Evolutionary conservation across 1,284 basidiomycete species (phyloP).

Genomic region (Ganoderma boninense): DNA sequence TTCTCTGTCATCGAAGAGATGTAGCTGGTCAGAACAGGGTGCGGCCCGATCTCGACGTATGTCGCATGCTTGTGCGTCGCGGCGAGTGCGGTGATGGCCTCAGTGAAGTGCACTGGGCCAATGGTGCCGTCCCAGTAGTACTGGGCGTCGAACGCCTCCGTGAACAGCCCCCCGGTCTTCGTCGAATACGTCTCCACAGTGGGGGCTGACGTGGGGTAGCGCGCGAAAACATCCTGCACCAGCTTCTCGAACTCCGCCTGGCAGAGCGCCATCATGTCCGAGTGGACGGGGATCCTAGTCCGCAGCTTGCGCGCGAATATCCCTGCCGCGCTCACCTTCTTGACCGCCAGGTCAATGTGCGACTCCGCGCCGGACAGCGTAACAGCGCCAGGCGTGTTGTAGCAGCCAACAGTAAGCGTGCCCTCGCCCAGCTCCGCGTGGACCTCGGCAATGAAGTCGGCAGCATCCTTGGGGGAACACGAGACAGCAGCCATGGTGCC

Average conservation of each 20-base stretch:
- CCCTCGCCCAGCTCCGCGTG: conserved; percentile 17
- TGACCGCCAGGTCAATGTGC: conserved; percentile 41
- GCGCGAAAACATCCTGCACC: conserved; percentile 39
- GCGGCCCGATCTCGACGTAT: conserved; percentile 32
- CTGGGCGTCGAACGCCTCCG: conserved; percentile 32
- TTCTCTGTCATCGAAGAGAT: conserved; percentile 32
- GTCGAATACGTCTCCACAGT: conserved; percentile 38
- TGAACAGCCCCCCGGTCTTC: conserved; percentile 33
- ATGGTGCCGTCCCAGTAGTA: conserved; percentile 49
- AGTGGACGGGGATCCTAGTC: conserved; percentile 46
- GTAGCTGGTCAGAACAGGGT: conserved; percentile 45
- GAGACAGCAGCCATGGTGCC: conserved; percentile 54
- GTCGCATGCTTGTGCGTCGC: conserved; percentile 30
- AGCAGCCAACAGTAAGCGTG: conserved; percentile 47
- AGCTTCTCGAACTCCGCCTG: conserved; percentile 33
- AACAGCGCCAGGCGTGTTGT: conserved; percentile 46
- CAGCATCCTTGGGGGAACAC: conserved; percentile 40
- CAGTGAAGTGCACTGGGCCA: conserved; percentile 43
- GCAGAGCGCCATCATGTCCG: conserved; percentile 44
- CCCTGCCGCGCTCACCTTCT: conserved; percentile 38
- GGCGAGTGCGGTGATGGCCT: conserved; percentile 34
- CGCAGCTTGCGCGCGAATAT: conserved; percentile 45
- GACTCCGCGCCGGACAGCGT: conserved; percentile 44
- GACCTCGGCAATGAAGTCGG: conserved; percentile 34
- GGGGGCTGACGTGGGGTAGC: conserved; percentile 30